Evolutionary conservation across 2,329 filamentous ascomycete genomes (phyloP).

Genomic region (Endothia cerciana): DNA sequence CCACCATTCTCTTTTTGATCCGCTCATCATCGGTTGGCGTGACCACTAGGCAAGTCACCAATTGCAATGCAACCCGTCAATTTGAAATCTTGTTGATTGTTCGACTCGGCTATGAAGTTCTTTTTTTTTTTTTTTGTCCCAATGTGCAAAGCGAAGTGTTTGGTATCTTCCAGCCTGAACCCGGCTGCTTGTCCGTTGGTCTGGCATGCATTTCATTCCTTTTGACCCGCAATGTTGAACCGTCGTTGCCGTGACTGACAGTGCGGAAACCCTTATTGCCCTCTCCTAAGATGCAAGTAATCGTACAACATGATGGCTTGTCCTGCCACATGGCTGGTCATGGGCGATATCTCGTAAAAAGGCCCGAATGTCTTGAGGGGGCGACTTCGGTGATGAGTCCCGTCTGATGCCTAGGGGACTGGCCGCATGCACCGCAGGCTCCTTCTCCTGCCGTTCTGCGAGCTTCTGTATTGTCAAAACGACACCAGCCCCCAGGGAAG

Average conservation of each 20-base stretch:
- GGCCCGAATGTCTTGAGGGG: not conserved
- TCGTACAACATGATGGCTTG: not conserved
- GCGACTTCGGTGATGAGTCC: not conserved
- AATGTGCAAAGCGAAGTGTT: not conserved
- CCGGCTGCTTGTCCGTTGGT: not conserved
- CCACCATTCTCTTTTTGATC: not conserved
- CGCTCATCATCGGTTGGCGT: not conserved
- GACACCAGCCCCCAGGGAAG: not conserved
- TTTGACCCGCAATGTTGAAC: not conserved
- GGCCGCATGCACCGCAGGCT: not conserved
- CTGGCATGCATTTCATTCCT: not conserved
- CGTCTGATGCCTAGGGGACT: not conserved
- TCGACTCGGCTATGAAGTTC: not conserved
- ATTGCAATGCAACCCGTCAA: too few relatives aligned
- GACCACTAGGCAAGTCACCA: not conserved
- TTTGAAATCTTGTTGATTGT: not conserved
- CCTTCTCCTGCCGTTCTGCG: not conserved
- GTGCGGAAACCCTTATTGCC: not conserved
- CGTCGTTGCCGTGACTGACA: not conserved
- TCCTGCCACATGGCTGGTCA: not conserved
- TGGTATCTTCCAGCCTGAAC: not conserved
- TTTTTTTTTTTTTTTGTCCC: not conserved
- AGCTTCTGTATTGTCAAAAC: not conserved
- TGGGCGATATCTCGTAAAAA: not conserved
- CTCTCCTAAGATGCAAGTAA: not conserved